These are phyloP conservation scores for Aureobasidium zeae DNA, from an alignment of 2,329 filamentous ascomycete species.

Conservation along the genomic window DNA sequence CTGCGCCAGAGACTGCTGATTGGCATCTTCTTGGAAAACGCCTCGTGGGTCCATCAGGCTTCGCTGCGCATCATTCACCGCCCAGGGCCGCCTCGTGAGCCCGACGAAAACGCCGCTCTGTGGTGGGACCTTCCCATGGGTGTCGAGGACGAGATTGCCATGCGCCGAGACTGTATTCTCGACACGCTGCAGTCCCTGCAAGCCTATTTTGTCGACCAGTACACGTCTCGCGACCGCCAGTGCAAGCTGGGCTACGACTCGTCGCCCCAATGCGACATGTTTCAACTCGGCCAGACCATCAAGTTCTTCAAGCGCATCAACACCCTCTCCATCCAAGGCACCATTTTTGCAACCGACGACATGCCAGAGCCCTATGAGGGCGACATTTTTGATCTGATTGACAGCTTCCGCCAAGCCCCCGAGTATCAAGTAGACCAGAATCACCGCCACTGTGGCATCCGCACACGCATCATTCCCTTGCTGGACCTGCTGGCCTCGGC, in stretches of 20 bases:
- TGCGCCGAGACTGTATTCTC: slow-evolving; percentile 56
- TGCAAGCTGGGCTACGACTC: slow-evolving; percentile 68
- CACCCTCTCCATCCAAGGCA: slow-evolving; percentile 47
- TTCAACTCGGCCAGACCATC: slow-evolving; percentile 69
- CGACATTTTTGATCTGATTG: slow-evolving; percentile 54
- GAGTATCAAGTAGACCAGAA: slow-evolving; percentile 66
- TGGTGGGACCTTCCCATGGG: slow-evolving; percentile 67
- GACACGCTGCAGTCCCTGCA: slow-evolving; percentile 62
- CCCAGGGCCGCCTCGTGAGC: slow-evolving; percentile 51
- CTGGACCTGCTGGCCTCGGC: slow-evolving; percentile 51
- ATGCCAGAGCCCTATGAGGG: slow-evolving; percentile 45
- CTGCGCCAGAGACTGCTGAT: slow-evolving; percentile 62
- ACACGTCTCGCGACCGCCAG: slow-evolving; percentile 57
- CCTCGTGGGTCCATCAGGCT: slow-evolving; percentile 49
- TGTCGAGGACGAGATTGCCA: slow-evolving; percentile 61
- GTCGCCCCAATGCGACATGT: slow-evolving; percentile 63
- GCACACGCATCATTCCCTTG: slow-evolving; percentile 55
- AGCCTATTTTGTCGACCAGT: slow-evolving; percentile 56
- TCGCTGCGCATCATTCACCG: slow-evolving; percentile 58
- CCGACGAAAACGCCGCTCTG: slow-evolving; percentile 36
- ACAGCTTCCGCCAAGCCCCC: slow-evolving; percentile 55
- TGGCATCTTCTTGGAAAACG: slow-evolving; percentile 55
- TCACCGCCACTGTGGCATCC: slow-evolving; percentile 63
- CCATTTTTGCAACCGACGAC: slow-evolving; percentile 28
- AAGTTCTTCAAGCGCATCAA: slow-evolving; percentile 57